A percentile compares a stretch with the other conserved stretches of the same genome.
Evolutionary conservation across 805 yeast genomes (phyloP).

Genomic region (Tetrapisispora namnaoensis): DNA sequence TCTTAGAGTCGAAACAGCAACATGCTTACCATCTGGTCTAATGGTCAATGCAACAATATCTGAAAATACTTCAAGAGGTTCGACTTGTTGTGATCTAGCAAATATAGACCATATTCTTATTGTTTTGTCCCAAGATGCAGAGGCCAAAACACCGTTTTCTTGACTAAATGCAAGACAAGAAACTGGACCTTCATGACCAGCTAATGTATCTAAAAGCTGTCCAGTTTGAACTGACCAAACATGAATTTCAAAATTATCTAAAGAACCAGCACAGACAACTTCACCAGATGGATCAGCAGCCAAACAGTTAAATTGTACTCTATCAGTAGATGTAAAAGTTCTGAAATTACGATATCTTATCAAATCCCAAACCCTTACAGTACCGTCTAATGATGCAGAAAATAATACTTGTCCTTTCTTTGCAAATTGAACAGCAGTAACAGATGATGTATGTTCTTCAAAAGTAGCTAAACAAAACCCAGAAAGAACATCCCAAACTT

Average conservation of each 20-base stretch:
- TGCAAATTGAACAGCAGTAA: constrained; percentile 80
- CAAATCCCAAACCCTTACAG: constrained; percentile 95
- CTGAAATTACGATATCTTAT: constrained; percentile 88
- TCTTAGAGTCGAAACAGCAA: constrained; percentile 80
- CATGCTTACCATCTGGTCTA: constrained; percentile 87
- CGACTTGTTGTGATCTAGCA: constrained; percentile 76
- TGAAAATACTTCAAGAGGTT: constrained; percentile 76
- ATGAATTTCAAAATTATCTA: constrained; percentile 80
- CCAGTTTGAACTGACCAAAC: constrained; percentile 98
- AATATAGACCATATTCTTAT: constrained; percentile 89
- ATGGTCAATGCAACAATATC: constrained; percentile 77
- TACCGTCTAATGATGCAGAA: constrained; percentile 89
- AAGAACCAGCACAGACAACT: constrained; percentile 88
- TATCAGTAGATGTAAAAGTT: constrained; percentile 82
- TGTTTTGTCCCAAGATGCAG: constrained; percentile 95
- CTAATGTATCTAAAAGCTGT: constrained; percentile 72
- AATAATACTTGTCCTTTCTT: constrained; percentile 85
- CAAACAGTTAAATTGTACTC: constrained; percentile 76
- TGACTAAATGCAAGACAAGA: constrained; percentile 77
- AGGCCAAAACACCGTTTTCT: constrained; percentile 68
- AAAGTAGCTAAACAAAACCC: constrained; percentile 92
- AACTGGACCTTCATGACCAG: constrained; percentile 95
- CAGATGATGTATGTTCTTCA: constrained; percentile 81
- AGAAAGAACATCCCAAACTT: constrained; percentile 88
- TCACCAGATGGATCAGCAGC: constrained; percentile 98